Evolutionary conservation across 176 grass and related monocot species (phyloP).

Genomic region (Ensete glaucum): DNA sequence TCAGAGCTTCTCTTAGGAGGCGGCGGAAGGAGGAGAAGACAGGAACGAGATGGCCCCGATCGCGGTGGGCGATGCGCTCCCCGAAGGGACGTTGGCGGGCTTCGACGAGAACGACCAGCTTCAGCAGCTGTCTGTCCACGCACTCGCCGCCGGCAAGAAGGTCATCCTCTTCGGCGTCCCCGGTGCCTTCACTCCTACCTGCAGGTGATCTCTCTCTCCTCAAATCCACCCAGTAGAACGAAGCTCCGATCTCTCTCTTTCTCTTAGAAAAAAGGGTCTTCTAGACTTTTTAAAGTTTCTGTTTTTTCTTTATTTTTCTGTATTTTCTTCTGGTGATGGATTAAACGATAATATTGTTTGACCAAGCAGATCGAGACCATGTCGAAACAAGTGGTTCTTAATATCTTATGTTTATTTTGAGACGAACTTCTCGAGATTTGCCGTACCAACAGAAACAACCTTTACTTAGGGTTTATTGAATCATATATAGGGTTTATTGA

Average conservation of each 20-base stretch:
- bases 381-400: neutral
- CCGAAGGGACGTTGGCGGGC: constrained; percentile 56
- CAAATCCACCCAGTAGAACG: neutral
- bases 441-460: too few relatives aligned
- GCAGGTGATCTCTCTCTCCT: constrained; percentile 34
- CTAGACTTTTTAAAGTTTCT: neutral
- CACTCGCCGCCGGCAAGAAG: constrained; percentile 78
- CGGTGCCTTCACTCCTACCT: constrained; percentile 95
- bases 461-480: neutral
- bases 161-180: constrained; percentile 92
- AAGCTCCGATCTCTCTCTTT: neutral
- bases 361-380: neutral
- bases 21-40: neutral
- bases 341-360: neutral
- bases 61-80: constrained; percentile 58
- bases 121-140: constrained; percentile 60
- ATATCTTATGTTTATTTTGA: too few relatives aligned
- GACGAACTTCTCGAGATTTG: too few relatives aligned
- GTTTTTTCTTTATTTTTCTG: neutral
- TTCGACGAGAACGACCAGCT: constrained; percentile 68
- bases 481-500: too few relatives aligned
- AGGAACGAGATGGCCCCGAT: constrained; percentile 54
- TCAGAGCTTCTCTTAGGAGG: too few relatives aligned
- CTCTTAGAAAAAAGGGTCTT: neutral
- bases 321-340: too few relatives aligned